Base-by-base conservation (phyloP, 1,284 basidiomycete genomes). In the Mrakiaceae sp. region DNA sequence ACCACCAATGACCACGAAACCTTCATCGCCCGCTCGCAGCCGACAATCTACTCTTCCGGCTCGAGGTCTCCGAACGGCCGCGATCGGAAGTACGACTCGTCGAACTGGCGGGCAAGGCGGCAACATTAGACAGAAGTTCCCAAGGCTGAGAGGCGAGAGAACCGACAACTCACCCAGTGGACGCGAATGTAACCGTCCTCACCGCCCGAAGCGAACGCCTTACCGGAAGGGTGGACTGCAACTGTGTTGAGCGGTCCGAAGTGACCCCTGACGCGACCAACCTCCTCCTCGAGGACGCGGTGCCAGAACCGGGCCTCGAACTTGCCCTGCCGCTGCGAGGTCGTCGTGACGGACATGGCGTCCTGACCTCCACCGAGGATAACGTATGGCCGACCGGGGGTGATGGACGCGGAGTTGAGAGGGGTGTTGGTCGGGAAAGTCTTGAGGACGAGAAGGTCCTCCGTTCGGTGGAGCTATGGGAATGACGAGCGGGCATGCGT, bases 221-320 rank as follows among this genome's bases (percentile, higher is more conserved):
- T 88, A 55, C 94, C 93, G 60, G 84, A 81, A 10, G 96, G 95
- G 73, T 96, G 92, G 6, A 95, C 86, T 44, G 94, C 94, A 68
- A 98, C 87, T 82, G 96, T 98, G 80, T 99, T 98, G 79, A 98
- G 89, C 60, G 96, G 95, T 52, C 95, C 95, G 77, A 97, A 92
- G 75, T 48, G 49, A 39, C 93, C 93, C 76, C 93, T 97, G 67
- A 99, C 92, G 50, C 94, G 85, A 39, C 94, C 92, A 67, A 97
- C 88, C 77, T 98, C 95, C 81, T 98, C 95, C 77, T 98, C 95
- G 71, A 98, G 92, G 54, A 98, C 83, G 73, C 90, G 92, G 81
- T 99, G 95, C 92, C 93, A 98, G 81, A 98, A 98, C 58, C 94
- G 83, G 3, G 93, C 92, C 79, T 98, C 96, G 76, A 99, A 99